Conservation (phyloP, 441 rosid genomes). For the Gossypium schwendimanii region DNA sequence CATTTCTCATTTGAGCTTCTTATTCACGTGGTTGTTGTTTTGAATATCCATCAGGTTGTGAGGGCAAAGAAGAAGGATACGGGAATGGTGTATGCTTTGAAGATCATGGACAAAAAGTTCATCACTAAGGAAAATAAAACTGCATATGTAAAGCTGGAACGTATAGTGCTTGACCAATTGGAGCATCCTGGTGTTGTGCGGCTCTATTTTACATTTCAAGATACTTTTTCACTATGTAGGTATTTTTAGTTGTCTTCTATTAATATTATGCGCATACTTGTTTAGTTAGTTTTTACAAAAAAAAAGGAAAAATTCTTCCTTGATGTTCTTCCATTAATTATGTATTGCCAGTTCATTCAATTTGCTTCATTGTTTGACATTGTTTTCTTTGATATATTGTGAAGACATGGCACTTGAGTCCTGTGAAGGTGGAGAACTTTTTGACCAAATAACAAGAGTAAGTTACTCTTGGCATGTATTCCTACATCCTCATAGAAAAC, state of each 20-base stretch:
- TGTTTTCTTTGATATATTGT: slow-evolving; percentile 22
- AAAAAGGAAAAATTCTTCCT: neutral
- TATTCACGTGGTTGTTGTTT: slow-evolving; percentile 12
- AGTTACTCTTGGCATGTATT: slow-evolving; percentile 26
- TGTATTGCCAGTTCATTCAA: slow-evolving; percentile 11
- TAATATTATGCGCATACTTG: neutral
- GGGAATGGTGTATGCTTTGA: slow-evolving; percentile 82
- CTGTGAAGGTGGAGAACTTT: slow-evolving; percentile 98
- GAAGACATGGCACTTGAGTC: slow-evolving; percentile 99
- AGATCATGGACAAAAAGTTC: slow-evolving; percentile 98
- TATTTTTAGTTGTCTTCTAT: slow-evolving; percentile 22
- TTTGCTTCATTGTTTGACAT: slow-evolving; percentile 15
- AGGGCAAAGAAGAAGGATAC: slow-evolving; percentile 92
- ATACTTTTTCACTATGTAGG: slow-evolving; percentile 56
- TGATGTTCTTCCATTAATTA: neutral
- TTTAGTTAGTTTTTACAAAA: slow-evolving; percentile 1
- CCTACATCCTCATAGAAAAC: neutral
- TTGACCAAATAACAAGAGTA: slow-evolving; percentile 93
- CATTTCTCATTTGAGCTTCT: slow-evolving; percentile 6
- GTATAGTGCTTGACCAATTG: slow-evolving; percentile 64
- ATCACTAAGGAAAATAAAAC: slow-evolving; percentile 99
- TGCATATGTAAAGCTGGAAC: slow-evolving; percentile 90
- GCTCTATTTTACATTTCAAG: slow-evolving; percentile 60
- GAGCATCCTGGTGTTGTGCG: slow-evolving; percentile 71
- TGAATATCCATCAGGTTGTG: slow-evolving; percentile 57